A percentile compares a stretch with the other conserved stretches of the same genome.
Evolutionary conservation across 2,329 filamentous ascomycete species (phyloP).

Genomic region (Pleoardoris graminearum): DNA sequence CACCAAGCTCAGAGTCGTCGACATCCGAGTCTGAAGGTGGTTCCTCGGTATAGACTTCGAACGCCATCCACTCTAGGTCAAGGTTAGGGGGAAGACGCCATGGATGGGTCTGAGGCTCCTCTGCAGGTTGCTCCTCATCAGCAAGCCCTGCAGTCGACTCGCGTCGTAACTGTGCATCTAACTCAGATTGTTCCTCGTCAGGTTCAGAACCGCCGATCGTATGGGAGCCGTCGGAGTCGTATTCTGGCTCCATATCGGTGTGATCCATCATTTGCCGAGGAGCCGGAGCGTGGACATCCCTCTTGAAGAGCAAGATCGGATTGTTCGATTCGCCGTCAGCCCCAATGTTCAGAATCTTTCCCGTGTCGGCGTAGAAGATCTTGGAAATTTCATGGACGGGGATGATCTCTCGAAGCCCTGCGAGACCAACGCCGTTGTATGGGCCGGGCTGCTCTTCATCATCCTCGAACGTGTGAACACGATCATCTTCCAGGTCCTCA

Average conservation of each 20-base stretch:
- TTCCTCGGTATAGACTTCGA: slow-evolving; percentile 77
- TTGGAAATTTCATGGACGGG: slow-evolving; percentile 80
- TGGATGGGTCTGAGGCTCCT: slow-evolving; percentile 36
- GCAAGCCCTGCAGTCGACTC: slow-evolving; percentile 42
- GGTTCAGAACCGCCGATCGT: slow-evolving; percentile 35
- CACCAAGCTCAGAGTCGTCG: slow-evolving; percentile 38
- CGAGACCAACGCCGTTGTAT: slow-evolving; percentile 63
- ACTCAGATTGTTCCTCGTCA: slow-evolving; percentile 49
- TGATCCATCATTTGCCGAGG: slow-evolving; percentile 62
- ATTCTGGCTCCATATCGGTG: slow-evolving; percentile 27
- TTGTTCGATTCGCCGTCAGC: slow-evolving; percentile 69
- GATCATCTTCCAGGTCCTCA: slow-evolving; percentile 76
- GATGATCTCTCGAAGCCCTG: slow-evolving; percentile 67
- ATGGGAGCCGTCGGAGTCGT: slow-evolving; percentile 45
- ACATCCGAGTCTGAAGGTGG: slow-evolving; percentile 61
- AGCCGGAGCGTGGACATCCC: slow-evolving; percentile 66
- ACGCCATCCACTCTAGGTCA: slow-evolving; percentile 87
- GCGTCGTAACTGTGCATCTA: slow-evolving; percentile 51
- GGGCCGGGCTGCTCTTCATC: slow-evolving; percentile 58
- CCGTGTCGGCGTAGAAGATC: slow-evolving; percentile 91
- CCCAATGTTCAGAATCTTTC: slow-evolving; percentile 84
- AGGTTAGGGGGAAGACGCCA: slow-evolving; percentile 73
- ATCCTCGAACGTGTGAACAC: slow-evolving; percentile 69
- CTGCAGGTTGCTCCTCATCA: slow-evolving; percentile 14
- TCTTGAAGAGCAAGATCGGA: slow-evolving; percentile 73